A percentile compares a stretch with the other conserved stretches of the same genome.
These are phyloP conservation scores for Penicillium brasilianum DNA, from an alignment of 2,329 filamentous ascomycete genomes.

Conservation along the genomic window DNA sequence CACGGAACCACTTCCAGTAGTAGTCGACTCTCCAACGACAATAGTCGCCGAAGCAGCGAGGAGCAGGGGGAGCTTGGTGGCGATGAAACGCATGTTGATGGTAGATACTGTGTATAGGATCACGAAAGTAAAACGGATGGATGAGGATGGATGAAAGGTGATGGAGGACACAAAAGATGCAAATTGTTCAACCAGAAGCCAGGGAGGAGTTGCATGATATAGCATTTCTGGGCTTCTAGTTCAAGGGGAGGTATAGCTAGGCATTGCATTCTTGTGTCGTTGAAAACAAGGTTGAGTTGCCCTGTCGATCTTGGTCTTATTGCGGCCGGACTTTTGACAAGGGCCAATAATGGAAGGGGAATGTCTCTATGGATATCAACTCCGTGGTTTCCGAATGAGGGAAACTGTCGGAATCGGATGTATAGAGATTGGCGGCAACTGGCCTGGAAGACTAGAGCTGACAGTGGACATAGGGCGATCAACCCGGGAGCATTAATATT, in stretches of 20 bases:
- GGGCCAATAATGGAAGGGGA: neutral
- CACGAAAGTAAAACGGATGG: neutral
- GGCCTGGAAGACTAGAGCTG: neutral
- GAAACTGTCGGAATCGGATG: neutral
- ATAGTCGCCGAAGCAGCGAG: slow-evolving; percentile 12
- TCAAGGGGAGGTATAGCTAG: neutral
- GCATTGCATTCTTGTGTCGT: neutral
- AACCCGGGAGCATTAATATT: neutral
- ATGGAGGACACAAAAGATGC: neutral
- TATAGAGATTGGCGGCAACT: neutral
- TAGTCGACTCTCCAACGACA: slow-evolving; percentile 1
- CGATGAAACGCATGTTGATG: slow-evolving; percentile 8
- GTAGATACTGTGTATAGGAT: no score
- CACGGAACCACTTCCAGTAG: neutral
- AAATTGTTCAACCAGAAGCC: neutral
- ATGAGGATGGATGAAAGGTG: neutral
- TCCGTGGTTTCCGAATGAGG: neutral
- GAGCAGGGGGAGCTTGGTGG: slow-evolving; percentile 7
- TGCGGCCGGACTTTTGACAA: neutral
- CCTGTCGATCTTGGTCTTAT: neutral
- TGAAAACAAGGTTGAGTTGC: neutral
- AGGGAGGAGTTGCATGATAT: neutral
- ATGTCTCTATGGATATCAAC: neutral
- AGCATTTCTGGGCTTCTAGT: neutral
- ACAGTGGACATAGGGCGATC: neutral